Base-by-base conservation (phyloP, 192 early-diverging fungal genomes). In the Ambispora gerdemannii region DNA sequence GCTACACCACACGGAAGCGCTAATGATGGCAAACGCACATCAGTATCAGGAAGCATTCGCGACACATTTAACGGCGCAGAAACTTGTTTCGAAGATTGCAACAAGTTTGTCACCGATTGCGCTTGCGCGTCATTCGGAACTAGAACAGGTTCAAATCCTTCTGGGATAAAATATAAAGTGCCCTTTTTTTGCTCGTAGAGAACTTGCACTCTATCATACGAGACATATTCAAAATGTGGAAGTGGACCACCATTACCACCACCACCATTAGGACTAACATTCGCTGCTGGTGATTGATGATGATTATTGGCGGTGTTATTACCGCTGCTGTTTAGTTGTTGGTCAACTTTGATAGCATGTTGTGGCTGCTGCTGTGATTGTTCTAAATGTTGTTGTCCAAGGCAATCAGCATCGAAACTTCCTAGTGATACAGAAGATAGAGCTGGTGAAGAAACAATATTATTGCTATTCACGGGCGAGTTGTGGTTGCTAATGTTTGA, bases 1-100 rank as follows among this genome's bases (percentile, higher is more conserved):
- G 55, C 28, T 13, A 58, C 55, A 58, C 55, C 55, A 58, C 55
- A 58, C 24, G 55, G 55, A 58, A 58, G 55, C 13, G 55, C 55
- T 1, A 58, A 24, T 58, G 55, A 28, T 13, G 55, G 55, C 11
- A 58, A 24, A 58, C 55, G 55, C 19, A 58, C 24, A 58, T 58
- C 55, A 30, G 55, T 58, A 24, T 58, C 55, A 13, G 55, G 55
- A 58, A 58, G 55, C 55, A 58, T 58, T 2, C 55, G 13, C 11
- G 55, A 30, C 24, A 58, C 55, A 30, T 58, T 58, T 30, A 58
- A 58, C 28, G 55, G 55, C 11, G 55, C 55, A 1, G 55, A 58
- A 58, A 58, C 4, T 30, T 58, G 55, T 4, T 58, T 58, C 20
- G 55, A 13, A 1, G 55, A 28, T 30, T 58, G 22, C 24, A 58